Percentiles rank a stretch among this genome's conserved stretches.
These are phyloP conservation scores for Populus simonii DNA, from an alignment of 345 rosid species.

Conservation along the genomic window DNA sequence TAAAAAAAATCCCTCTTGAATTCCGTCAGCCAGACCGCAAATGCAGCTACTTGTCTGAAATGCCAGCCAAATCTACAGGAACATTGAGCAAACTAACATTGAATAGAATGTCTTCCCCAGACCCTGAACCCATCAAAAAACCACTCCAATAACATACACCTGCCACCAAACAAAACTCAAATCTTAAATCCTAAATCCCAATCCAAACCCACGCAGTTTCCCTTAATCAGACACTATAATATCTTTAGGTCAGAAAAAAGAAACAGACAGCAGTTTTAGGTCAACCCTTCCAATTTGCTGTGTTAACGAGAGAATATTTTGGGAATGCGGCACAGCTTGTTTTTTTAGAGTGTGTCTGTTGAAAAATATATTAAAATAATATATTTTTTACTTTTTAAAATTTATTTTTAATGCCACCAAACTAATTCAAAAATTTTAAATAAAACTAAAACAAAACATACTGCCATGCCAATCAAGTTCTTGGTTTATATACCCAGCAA, in stretches of 20 bases:
- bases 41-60: conserved; percentile 27
- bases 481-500: too few relatives aligned
- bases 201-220: conserved; percentile 16
- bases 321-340: too few relatives aligned
- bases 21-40: conserved; percentile 13
- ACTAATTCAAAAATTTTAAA: too few relatives aligned
- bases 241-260: background rate
- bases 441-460: too few relatives aligned
- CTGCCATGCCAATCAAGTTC: too few relatives aligned
- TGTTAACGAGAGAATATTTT: background rate
- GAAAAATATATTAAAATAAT: too few relatives aligned
- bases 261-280: conserved; percentile 31
- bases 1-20: background rate
- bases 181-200: conserved; percentile 9
- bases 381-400: too few relatives aligned
- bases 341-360: too few relatives aligned
- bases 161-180: conserved; percentile 12
- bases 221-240: conserved; percentile 10
- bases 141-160: conserved; percentile 25
- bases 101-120: background rate
- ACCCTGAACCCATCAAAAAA: conserved; percentile 14
- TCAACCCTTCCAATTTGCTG: conserved; percentile 30
- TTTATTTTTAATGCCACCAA: too few relatives aligned
- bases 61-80: conserved; percentile 16
- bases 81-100: conserved; percentile 7